These are phyloP conservation scores for Pisolithus albus DNA, from an alignment of 768 basidiomycete genomes.

Conservation along the genomic window DNA sequence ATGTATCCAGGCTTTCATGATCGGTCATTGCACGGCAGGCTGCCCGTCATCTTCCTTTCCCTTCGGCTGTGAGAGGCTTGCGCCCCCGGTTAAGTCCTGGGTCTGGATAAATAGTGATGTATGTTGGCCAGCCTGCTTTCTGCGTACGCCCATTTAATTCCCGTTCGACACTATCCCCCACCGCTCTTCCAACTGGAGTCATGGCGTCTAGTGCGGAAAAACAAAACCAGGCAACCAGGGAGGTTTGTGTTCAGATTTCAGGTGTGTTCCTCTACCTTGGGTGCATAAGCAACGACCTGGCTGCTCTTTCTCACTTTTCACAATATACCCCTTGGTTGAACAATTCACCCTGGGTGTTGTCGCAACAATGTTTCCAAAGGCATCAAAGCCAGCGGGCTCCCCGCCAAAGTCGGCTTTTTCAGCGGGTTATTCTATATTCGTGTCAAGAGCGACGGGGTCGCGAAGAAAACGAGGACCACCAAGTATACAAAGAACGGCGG, in stretches of 20 bases:
- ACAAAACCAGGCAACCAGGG: slow-evolving; percentile 2
- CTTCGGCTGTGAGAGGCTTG: neutral
- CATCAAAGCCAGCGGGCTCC: slow-evolving; percentile 30
- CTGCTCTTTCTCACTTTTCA: neutral
- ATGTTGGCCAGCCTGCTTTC: neutral
- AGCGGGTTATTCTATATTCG: slow-evolving; percentile 22
- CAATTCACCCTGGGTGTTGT: too few species aligned
- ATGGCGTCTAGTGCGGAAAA: slow-evolving; percentile 3
- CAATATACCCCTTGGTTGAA: neutral
- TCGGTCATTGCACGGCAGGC: neutral
- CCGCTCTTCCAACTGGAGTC: neutral
- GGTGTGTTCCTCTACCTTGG: slow-evolving; percentile 2
- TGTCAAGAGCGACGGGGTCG: slow-evolving; percentile 22
- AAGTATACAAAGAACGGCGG: slow-evolving; percentile 19
- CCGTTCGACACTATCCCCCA: neutral
- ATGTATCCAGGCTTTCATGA: neutral
- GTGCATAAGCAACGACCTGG: neutral
- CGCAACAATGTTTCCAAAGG: too few species aligned
- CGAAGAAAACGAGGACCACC: slow-evolving; percentile 21
- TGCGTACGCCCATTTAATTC: neutral
- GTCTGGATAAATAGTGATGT: neutral
- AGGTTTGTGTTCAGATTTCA: slow-evolving; percentile 25
- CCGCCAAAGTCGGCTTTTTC: slow-evolving; percentile 26
- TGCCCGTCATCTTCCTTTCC: neutral
- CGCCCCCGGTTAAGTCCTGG: neutral